phyloP scores from a whole-genome alignment of 306 rosid genomes.

The Phaseolus lunatus region DNA sequence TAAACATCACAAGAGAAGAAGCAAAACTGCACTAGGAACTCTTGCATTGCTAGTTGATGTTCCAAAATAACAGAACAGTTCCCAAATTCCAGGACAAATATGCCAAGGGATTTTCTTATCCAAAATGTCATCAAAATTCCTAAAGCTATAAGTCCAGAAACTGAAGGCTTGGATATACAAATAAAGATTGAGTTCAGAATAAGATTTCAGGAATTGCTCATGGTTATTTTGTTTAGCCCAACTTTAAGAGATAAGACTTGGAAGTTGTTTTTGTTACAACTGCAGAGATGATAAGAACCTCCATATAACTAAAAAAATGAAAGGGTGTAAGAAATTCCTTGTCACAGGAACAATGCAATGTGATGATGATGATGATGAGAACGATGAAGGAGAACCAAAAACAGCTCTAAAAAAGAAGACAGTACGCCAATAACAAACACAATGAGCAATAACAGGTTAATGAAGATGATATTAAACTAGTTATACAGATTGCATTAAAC shows the following conservation, averaged over 20 bases:
- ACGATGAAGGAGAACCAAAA: neutral
- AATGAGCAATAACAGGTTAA: neutral
- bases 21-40: constrained; percentile 10
- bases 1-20: neutral
- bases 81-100: neutral
- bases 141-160: neutral
- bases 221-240: neutral
- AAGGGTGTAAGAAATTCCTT: neutral
- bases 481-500: constrained; percentile 1
- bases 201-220: constrained; percentile 3
- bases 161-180: neutral
- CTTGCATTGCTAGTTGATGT: neutral
- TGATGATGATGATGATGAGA: neutral
- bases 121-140: neutral
- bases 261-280: neutral
- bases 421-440: constrained; percentile 21
- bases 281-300: neutral
- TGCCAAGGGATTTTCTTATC: neutral
- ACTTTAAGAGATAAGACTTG: neutral
- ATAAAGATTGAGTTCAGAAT: neutral
- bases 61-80: neutral
- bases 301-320: neutral
- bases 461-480: constrained; percentile 11
- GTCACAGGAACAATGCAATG: neutral
- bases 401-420: neutral